Conservation (phyloP, 2,329 filamentous ascomycete genomes). For the Atkinsonella texensis region DNA sequence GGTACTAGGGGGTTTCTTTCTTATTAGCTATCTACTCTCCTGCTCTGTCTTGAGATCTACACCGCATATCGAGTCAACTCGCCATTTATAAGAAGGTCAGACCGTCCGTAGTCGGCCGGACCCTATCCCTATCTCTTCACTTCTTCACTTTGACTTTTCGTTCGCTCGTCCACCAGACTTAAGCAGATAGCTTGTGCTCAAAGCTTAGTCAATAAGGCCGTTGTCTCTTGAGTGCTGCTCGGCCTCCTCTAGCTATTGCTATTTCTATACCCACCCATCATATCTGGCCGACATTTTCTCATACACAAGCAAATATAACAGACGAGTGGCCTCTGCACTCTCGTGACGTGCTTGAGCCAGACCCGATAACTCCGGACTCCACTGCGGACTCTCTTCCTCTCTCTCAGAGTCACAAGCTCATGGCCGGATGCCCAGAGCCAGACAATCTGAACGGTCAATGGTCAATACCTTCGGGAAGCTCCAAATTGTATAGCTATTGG, state of each 20-base stretch:
- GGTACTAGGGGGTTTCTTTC: slow-evolving; percentile 6
- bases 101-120: slow-evolving; percentile 9
- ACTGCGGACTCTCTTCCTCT: slow-evolving; percentile 35
- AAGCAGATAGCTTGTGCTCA: slow-evolving; percentile 3
- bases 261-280: not conserved
- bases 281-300: not conserved
- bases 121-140: slow-evolving; percentile 3
- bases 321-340: not conserved
- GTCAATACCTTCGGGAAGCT: slow-evolving; percentile 34
- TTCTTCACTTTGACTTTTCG: not conserved
- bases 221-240: slow-evolving; percentile 1
- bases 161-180: slow-evolving; percentile 8
- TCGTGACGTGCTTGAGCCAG: not conserved
- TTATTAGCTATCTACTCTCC: not conserved
- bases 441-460: slow-evolving; percentile 27
- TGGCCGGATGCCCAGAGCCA: slow-evolving; percentile 27
- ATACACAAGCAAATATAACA: not conserved
- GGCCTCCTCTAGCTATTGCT: not conserved
- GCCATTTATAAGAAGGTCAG: slow-evolving; percentile 12
- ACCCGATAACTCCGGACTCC: slow-evolving; percentile 33
- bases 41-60: slow-evolving; percentile 6
- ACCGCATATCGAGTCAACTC: slow-evolving; percentile 9
- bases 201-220: slow-evolving; percentile 16
- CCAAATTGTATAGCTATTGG: slow-evolving; percentile 33
- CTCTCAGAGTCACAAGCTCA: slow-evolving; percentile 30